Evolutionary conservation across 2,329 filamentous ascomycete species (phyloP), one percentile per base, ranked within the genome.

Genomic region (Aspergillus hortae): DNA sequence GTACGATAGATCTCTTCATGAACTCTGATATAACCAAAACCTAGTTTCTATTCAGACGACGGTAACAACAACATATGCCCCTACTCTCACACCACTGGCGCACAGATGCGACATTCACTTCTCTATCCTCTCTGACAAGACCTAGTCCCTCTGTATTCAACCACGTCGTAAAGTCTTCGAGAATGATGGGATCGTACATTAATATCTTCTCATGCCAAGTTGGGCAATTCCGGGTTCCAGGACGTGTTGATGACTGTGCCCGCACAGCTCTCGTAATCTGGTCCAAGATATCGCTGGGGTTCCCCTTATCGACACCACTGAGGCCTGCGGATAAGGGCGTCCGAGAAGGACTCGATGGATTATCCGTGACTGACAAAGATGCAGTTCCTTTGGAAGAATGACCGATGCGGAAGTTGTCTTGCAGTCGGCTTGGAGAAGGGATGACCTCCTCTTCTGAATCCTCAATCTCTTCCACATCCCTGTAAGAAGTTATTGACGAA

Each of bases 181-280:
- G 72, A 1, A 94, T 80, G 41, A 99, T 87, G 0, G 92, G 90
- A 62, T 97, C 92, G 67, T 95, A 97, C 67, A 97, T 83, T 5
- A 97, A 77, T 44, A 99, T 96, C 73, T 91, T 95, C 71, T 97
- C 90, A 61, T 95, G 80, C 89, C 92, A 97, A 2, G 83, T 90
- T 2, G 77, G 79, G 2, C 67, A 64, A 5, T 62, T 67, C 51
- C n/a, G 38, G 5, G 30, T 32, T 7, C 67, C 70, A 2, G 70
- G 69, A 4, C 70, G 47, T 14, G 56, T 54, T 9, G 55, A 72
- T 15, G 72, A 64, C 25, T 77, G 72, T 6, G 67, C 64, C 35
- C 72, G 76, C 33, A 85, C 69, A 2, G 76, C 74, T 10, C 67
- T 60, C 5, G 77, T 78, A 47, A 85, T 81, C 32, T 69, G 66